Evolutionary conservation across 2,329 filamentous ascomycete species (phyloP), one percentile per base, ranked within the genome.

Genomic region (Botrytis hyacinthi): DNA sequence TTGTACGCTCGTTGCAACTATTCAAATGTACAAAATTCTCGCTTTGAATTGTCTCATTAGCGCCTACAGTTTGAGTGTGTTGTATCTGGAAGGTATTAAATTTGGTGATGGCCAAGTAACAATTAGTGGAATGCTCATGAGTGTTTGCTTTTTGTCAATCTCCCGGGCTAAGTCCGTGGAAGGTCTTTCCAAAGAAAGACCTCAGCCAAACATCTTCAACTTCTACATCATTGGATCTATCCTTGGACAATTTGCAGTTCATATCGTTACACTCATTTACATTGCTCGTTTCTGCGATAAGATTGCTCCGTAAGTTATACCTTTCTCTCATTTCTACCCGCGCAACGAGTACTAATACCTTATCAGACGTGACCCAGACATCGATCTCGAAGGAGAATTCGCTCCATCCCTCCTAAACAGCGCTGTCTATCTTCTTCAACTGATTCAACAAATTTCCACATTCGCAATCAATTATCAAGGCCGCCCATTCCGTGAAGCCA

Each of bases 11-110:
- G 96, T 99, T 72, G 96, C 96, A 46, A 99, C 96, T 0, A 98
- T 99, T 77, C 96, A 99, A 86, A 99, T 99, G 95, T 99, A 99
- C 90, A 99, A 98, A 88, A 99, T 99, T 79, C 89, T 99, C 70
- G 96, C 96, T 12, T 86, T 99, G 74, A 99, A 99, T 86, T 99
- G 96, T 82, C 87, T 99, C 78, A 99, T 99, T 82, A 97, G 93
- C 78, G 96, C 96, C 54, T 99, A 99, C 89, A 97, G 94, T 83
- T 84, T 99, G 81, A 97, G 93, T 82, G 96, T 99, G 29, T 87
- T 99, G 73, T 99, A 99, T 81, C 89, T 99, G 1, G 95, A 98
- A 80, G 96, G 96, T 76, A 99, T 99, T 87, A 99, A 99, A 85
- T 99, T 99, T 81, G 95, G 96, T 73, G 96, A 99, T 81, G 94